Evolutionary conservation across 164 flowering plant species (phyloP), one percentile per base, ranked within the genome.

Genomic region (Chimonanthus salicifolius): DNA sequence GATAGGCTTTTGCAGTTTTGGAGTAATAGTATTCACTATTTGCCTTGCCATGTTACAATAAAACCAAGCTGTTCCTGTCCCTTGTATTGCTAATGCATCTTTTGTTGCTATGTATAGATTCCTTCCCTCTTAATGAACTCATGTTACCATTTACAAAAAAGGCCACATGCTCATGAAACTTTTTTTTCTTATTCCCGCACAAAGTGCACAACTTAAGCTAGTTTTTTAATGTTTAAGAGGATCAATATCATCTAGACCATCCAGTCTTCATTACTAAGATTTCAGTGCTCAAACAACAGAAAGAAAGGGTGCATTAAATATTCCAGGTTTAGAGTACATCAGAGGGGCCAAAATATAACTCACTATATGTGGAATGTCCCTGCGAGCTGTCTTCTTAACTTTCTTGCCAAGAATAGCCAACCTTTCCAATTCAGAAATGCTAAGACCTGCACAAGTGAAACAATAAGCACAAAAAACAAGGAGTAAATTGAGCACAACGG

Each of bases 331-430:
- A 54, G 4, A 54, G 60, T 54, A 54, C 15, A 3, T 18, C 20
- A 49, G 33, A 4, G 48, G 49, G 48, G 44, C 47, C 7, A 48
- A n/a, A 51, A 43, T 58, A 45, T 4, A 51, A 89, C 99, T 86
- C 82, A 95, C 97, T 79, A 94, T 84, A 82, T 89, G 80, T 64
- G 95, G 91, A 77, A 95, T 95, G 85, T 95, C 98, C 84, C 99
- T 86, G 50, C 97, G 88, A 84, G 99, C 93, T 75, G 97, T 90
- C 88, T 95, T 95, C 71, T 82, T 89, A 77, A 81, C 90, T 77
- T 74, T 80, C 51, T 78, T 83, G 71, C 99, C 98, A 68, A 92
- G 82, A 13, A 21, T 80, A 54, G 98, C 97, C 78, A 95, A 86
- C 81, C 73, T 85, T 75, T 92, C 91, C 73, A 95, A 77, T 75